Evolutionary conservation across 495 filamentous ascomycete genomes (phyloP).

Genomic region (Glutinoglossum americanum): DNA sequence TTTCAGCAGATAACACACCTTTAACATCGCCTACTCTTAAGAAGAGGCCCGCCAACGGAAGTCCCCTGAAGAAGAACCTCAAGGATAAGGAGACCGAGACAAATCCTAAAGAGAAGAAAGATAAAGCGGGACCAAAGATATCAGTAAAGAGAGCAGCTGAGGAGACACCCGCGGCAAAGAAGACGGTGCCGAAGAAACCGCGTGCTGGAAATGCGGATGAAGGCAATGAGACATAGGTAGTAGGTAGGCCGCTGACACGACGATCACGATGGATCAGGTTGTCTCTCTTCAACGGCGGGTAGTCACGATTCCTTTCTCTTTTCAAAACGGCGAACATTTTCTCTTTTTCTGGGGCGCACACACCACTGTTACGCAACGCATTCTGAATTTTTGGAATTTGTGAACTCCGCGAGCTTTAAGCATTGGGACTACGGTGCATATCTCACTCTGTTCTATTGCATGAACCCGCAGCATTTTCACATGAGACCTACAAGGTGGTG

Average conservation of each 20-base stretch:
- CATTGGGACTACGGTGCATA: constrained; percentile 2
- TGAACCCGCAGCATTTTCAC: not conserved
- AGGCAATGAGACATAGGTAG: not conserved
- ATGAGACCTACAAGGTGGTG: not conserved
- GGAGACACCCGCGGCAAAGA: not conserved
- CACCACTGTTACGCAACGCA: not conserved
- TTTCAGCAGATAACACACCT: not conserved
- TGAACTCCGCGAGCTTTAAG: not conserved
- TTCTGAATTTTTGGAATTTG: not conserved
- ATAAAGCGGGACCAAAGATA: not conserved
- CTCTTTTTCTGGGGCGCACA: not conserved
- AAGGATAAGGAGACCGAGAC: not conserved
- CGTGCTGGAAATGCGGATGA: not conserved
- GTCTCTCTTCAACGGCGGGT: not conserved
- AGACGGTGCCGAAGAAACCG: not conserved
- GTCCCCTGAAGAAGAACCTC: not conserved
- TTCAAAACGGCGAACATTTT: not conserved
- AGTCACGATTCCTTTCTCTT: not conserved
- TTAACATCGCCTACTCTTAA: not conserved
- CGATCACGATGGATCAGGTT: not conserved
- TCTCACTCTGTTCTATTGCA: not conserved
- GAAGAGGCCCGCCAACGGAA: not conserved
- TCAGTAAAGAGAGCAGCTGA: not conserved
- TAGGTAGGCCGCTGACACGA: not conserved
- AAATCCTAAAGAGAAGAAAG: not conserved